These are phyloP conservation scores for Ogataea philodendri DNA, from an alignment of 805 yeast species.

Conservation along the genomic window DNA sequence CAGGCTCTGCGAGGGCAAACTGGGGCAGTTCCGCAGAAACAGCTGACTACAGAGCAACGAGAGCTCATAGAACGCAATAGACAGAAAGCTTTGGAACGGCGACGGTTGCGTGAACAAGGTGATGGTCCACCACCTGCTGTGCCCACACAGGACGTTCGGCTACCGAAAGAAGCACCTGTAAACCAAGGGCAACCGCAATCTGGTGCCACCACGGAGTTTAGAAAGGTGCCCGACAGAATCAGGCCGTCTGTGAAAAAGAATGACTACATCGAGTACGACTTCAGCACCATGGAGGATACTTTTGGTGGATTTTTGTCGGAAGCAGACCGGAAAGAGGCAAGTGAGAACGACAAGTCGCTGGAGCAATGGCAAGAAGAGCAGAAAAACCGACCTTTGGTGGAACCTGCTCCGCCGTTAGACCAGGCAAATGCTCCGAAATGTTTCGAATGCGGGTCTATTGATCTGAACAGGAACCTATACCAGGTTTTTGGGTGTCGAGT, in stretches of 20 bases:
- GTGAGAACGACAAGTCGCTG: slow-evolving; percentile 37
- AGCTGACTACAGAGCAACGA: slow-evolving; percentile 46
- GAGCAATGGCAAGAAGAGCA: slow-evolving; percentile 60
- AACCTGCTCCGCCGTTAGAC: slow-evolving; percentile 71
- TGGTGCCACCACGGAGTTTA: no score
- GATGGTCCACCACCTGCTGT: no score
- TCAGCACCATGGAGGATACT: slow-evolving; percentile 85
- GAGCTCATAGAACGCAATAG: slow-evolving; percentile 52
- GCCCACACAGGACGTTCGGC: no score
- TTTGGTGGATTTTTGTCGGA: slow-evolving; percentile 78
- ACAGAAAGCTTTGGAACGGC: slow-evolving; percentile 47
- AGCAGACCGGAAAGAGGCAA: slow-evolving; percentile 27
- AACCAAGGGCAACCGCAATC: no score
- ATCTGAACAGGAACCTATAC: slow-evolving; percentile 69
- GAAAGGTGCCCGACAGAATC: slow-evolving; percentile 25
- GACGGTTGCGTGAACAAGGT: slow-evolving; percentile 13
- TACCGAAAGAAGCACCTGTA: no score
- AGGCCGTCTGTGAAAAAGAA: slow-evolving; percentile 52
- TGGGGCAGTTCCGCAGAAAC: slow-evolving; percentile 1
- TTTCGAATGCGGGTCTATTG: slow-evolving; percentile 76
- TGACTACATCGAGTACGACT: slow-evolving; percentile 81
- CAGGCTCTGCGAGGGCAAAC: slow-evolving; percentile 11
- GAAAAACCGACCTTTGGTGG: slow-evolving; percentile 39
- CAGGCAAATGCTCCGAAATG: slow-evolving; percentile 77
- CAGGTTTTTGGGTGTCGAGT: slow-evolving; percentile 73